phyloP scores from a whole-genome alignment of 192 early-diverging fungal genomes.

The Podila minutissima region DNA sequence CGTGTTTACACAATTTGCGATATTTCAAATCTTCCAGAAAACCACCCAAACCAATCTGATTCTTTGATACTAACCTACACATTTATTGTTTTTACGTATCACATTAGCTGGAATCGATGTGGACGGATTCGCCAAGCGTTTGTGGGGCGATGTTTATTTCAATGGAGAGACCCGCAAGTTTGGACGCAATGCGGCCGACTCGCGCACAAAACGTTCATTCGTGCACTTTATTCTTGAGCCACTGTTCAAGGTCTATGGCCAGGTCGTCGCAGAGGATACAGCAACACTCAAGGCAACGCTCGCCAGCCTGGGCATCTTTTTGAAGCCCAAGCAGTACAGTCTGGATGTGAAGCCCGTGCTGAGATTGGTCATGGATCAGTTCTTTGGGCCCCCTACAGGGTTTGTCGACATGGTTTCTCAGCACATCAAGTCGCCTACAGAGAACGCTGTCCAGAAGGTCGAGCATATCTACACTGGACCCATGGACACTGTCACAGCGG shows the following conservation, averaged over 20 bases:
- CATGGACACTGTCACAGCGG: slow-evolving; percentile 65
- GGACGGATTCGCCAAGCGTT: slow-evolving; percentile 85
- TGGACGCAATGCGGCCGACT: slow-evolving; percentile 70
- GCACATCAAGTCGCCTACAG: slow-evolving; percentile 84
- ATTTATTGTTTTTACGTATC: not conserved
- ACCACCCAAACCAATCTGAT: no score
- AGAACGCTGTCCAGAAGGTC: slow-evolving; percentile 72
- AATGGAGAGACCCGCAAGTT: slow-evolving; percentile 84
- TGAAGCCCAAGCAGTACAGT: slow-evolving; percentile 79
- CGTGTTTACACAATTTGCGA: slow-evolving; percentile 14
- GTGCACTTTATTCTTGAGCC: slow-evolving; percentile 97
- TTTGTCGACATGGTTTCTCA: slow-evolving; percentile 91
- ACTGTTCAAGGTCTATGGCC: slow-evolving; percentile 92
- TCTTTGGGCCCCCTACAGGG: slow-evolving; percentile 90
- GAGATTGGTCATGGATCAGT: slow-evolving; percentile 81
- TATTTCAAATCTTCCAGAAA: not conserved
- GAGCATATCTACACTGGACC: slow-evolving; percentile 72
- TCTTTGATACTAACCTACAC: not conserved
- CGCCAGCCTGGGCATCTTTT: slow-evolving; percentile 79
- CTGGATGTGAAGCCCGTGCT: slow-evolving; percentile 91
- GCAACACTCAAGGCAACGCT: slow-evolving; percentile 77
- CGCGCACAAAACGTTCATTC: slow-evolving; percentile 81
- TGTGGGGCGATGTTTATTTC: slow-evolving; percentile 98
- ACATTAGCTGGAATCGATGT: slow-evolving; percentile 68
- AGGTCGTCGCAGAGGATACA: slow-evolving; percentile 84